A percentile compares a stretch with the other conserved stretches of the same genome.
These are phyloP conservation scores for Backusella westeae DNA, from an alignment of 192 early-diverging fungal species.

Conservation along the genomic window DNA sequence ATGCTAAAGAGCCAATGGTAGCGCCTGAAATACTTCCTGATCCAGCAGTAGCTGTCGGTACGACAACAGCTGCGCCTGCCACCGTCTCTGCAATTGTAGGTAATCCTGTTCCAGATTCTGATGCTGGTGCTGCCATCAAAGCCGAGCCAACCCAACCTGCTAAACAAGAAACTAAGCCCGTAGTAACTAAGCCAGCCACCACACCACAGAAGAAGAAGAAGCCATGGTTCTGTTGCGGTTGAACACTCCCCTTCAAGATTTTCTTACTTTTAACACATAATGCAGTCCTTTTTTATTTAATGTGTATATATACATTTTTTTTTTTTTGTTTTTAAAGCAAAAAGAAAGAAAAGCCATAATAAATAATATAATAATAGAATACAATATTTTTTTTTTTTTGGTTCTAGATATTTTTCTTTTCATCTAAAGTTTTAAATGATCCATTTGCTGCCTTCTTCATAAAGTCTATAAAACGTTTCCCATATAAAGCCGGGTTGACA, in stretches of 20 bases:
- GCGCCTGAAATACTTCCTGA: neutral
- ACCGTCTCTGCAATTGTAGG: neutral
- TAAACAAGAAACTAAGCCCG: neutral
- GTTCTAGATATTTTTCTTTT: neutral
- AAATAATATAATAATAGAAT: neutral
- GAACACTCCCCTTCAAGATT: neutral
- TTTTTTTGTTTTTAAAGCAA: neutral
- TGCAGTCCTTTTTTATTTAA: neutral
- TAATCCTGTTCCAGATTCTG: neutral
- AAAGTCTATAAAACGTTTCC: slow-evolving; percentile 11
- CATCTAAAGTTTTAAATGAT: neutral
- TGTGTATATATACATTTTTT: neutral
- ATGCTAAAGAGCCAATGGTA: neutral
- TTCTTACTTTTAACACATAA: neutral
- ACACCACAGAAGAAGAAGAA: neutral
- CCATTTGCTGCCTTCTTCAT: slow-evolving; percentile 9
- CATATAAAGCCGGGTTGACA: neutral
- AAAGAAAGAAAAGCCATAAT: neutral
- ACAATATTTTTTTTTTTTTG: neutral
- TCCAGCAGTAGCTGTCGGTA: neutral
- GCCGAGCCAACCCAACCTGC: neutral
- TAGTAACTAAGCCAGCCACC: neutral
- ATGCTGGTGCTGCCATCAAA: neutral
- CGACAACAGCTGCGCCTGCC: neutral
- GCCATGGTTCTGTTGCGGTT: neutral